Evolutionary conservation across 305 asterid genomes (phyloP).

Genomic region (Fraxinus dipetala): DNA sequence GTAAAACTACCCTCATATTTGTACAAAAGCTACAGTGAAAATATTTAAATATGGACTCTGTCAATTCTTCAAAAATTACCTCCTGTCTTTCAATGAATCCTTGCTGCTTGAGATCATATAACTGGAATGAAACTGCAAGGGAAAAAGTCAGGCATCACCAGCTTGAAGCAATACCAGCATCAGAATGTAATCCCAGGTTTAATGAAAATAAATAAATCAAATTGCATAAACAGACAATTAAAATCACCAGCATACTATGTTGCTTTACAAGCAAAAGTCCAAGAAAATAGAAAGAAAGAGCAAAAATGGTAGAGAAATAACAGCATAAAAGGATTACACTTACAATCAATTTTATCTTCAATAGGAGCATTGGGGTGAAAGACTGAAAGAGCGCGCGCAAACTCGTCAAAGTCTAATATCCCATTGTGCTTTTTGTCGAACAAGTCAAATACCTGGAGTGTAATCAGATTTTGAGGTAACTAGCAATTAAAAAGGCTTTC

Average conservation of each 20-base stretch:
- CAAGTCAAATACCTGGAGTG: conserved; percentile 66
- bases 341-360: conserved; percentile 69
- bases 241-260: background rate
- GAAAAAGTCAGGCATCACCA: conserved; percentile 22
- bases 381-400: conserved; percentile 78
- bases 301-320: background rate
- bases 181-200: background rate
- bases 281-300: background rate
- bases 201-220: background rate
- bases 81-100: conserved; percentile 88
- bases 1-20: background rate
- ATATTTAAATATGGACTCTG: background rate
- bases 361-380: conserved; percentile 77
- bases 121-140: conserved; percentile 75
- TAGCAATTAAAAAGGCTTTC: background rate
- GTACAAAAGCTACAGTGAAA: background rate
- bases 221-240: background rate
- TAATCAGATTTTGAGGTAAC: background rate
- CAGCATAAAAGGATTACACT: conserved; percentile 30
- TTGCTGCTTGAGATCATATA: conserved; percentile 94
- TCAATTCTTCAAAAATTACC: conserved; percentile 37
- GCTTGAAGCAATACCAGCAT: conserved; percentile 25
- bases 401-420: conserved; percentile 66
- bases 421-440: conserved; percentile 76
- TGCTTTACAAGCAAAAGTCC: background rate